Evolutionary conservation across 768 basidiomycete genomes (phyloP), one percentile per base, ranked within the genome.

Genomic region (Amylocystis lapponica): DNA sequence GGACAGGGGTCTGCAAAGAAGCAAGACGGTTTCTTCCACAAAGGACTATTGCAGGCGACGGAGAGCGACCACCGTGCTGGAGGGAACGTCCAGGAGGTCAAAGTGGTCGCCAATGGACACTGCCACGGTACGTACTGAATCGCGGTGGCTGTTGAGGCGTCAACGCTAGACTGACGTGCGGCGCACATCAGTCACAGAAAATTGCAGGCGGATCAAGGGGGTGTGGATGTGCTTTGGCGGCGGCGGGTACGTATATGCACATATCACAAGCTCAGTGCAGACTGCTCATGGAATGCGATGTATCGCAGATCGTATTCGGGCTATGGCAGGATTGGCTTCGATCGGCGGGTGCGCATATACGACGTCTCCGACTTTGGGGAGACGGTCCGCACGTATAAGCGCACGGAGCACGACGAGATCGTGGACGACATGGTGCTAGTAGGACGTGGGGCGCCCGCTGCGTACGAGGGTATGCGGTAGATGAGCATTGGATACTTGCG

Each of bases 191-290:
- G 87, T 89, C 12, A 92, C 88, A 13, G 91, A 95, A 56, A 36
- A 92, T 51, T 96, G 94, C 54, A 75, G 82, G 53, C 78, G 93
- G 13, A 73, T 91, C 14, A 75, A 81, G 45, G 89, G 89, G 9
- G 75, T 97, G 12, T 97, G 95, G 94, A 66, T 83, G 49, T 96
- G 93, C 63, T 94, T n/a, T n/a, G n/a, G 85, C 7, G 89, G 89
- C 30, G 88, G 87, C 60, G 83, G 86, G 17, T 50, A 43, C 39
- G 43, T 39, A 46, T n/a, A n/a, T n/a, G n/a, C n/a, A n/a, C n/a
- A n/a, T n/a, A n/a, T n/a, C n/a, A n/a, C 42, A 45, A 26, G 39
- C 38, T 25, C 49, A 45, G n/a, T n/a, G 37, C 43, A 10, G 39
- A 23, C 20, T 27, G 3, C 29, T n/a, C 29, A 30, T 30, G n/a